Conservation (phyloP, 495 filamentous ascomycete genomes). For the Penicillium pancosmium region DNA sequence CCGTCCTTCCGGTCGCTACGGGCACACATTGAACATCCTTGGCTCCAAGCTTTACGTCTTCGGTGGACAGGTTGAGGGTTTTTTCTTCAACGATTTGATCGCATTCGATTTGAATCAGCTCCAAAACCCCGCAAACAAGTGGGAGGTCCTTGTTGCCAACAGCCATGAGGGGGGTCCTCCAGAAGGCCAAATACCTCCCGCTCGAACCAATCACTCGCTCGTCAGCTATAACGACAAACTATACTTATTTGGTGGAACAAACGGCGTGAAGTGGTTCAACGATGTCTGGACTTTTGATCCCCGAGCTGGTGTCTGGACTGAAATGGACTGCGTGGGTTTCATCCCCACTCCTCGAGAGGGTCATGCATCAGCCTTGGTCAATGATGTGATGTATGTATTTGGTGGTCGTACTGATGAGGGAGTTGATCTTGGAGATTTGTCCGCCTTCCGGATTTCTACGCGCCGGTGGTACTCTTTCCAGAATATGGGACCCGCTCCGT, state of each 20-base stretch:
- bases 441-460: constrained; percentile 90
- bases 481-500: constrained; percentile 98
- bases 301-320: constrained; percentile 75
- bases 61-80: constrained; percentile 95
- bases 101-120: constrained; percentile 96
- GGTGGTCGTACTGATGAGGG: constrained; percentile 96
- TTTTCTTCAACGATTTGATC: constrained; percentile 97
- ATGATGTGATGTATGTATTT: constrained; percentile 99
- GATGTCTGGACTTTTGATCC: constrained; percentile 98
- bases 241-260: constrained; percentile 96
- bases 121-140: constrained; percentile 83
- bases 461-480: constrained; percentile 99
- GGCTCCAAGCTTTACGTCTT: constrained; percentile 97
- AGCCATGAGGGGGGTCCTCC: constrained; percentile 68
- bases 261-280: constrained; percentile 94
- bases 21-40: constrained; percentile 93
- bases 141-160: constrained; percentile 86
- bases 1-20: constrained; percentile 88
- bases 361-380: constrained; percentile 88
- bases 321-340: constrained; percentile 94
- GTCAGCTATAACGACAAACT: constrained; percentile 92
- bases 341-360: constrained; percentile 93
- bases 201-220: constrained; percentile 92
- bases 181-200: constrained; percentile 74
- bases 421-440: constrained; percentile 87